Evolutionary conservation across 148 eudicot genomes (phyloP), one percentile per base, ranked within the genome.

Genomic region (Rhododendron simsii): DNA sequence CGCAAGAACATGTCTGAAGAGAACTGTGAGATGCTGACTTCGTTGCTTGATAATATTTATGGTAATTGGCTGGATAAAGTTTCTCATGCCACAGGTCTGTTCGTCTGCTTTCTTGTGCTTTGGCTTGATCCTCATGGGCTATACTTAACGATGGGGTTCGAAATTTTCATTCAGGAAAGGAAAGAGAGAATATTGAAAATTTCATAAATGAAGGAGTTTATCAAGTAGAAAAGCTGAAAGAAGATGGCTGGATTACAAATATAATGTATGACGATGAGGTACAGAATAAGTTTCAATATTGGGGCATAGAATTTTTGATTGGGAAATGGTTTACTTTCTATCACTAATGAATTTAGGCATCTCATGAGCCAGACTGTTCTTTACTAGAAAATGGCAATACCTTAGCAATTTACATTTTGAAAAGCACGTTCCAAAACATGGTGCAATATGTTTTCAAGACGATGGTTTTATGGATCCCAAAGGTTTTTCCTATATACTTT

Each of bases 211-310:
- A 96, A 89, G 99, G 99, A 84, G 95, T 95, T 51, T 96, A 89
- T 87, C 87, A 91, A 88, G 88, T 96, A 53, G 94, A 94, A 87
- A 94, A 88, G 88, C 93, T 96, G 85, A 95, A 94, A 89, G 98
- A 95, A 85, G 96, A 91, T 78, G 98, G 98, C 81, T 96, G 97
- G 98, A 94, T 96, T 85, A 95, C 99, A 48, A 90, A 95, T 92
- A 92, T 96, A 79, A 91, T 92, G 86, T 96, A 96, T 71, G 98
- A 96, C 86, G 99, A 95, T 86, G 99, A 96, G 96, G 99, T 95
- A 91, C 37, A 55, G 26, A 77, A 45, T 45, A 23, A 85, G 67
- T 41, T 75, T 63, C 85, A 63, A 67, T 81, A 26, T 76, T 75
- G 23, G 37, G 26, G 65, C 33, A 33, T 30, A 44, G n/a, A 28